These are phyloP conservation scores for Hebeloma cylindrosporum DNA, from an alignment of 768 basidiomycete species.

Conservation along the genomic window DNA sequence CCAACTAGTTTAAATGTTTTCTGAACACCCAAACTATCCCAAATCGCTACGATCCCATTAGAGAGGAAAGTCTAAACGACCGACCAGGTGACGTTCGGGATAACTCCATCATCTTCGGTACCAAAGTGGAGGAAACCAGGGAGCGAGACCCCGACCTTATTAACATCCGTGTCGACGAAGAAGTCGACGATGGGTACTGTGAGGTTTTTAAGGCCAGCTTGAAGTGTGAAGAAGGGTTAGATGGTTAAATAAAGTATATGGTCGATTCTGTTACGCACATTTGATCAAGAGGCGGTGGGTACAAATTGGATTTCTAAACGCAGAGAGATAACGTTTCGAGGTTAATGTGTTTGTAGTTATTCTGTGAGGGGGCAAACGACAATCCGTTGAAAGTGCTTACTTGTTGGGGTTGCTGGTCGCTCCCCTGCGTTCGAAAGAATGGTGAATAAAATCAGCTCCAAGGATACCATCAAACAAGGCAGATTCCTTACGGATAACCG, in stretches of 20 bases:
- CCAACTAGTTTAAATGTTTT: too few relatives aligned
- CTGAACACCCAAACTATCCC: too few relatives aligned
- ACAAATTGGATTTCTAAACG: slow-evolving; percentile 34
- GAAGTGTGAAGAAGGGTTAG: background rate
- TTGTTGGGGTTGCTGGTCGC: slow-evolving; percentile 29
- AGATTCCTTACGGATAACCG: slow-evolving; percentile 31
- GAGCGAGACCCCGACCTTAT: slow-evolving; percentile 29
- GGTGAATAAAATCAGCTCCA: background rate
- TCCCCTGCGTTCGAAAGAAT: slow-evolving; percentile 13
- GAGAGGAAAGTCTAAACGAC: slow-evolving; percentile 16
- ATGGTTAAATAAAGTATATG: background rate
- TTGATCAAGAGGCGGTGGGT: slow-evolving; percentile 24
- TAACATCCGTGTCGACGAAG: slow-evolving; percentile 16
- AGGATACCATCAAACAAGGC: background rate
- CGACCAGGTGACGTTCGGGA: slow-evolving; percentile 29
- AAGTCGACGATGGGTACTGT: slow-evolving; percentile 33
- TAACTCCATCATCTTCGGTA: slow-evolving; percentile 25
- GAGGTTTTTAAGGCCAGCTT: slow-evolving; percentile 25
- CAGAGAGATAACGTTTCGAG: background rate
- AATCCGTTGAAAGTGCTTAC: too few relatives aligned
- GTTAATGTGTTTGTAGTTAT: background rate
- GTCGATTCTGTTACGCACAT: slow-evolving; percentile 16
- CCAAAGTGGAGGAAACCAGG: slow-evolving; percentile 30
- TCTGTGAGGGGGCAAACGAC: too few relatives aligned
- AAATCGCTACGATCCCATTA: too few relatives aligned